phyloP scores from a whole-genome alignment of 768 basidiomycete genomes.

The Mycena latifolia region DNA sequence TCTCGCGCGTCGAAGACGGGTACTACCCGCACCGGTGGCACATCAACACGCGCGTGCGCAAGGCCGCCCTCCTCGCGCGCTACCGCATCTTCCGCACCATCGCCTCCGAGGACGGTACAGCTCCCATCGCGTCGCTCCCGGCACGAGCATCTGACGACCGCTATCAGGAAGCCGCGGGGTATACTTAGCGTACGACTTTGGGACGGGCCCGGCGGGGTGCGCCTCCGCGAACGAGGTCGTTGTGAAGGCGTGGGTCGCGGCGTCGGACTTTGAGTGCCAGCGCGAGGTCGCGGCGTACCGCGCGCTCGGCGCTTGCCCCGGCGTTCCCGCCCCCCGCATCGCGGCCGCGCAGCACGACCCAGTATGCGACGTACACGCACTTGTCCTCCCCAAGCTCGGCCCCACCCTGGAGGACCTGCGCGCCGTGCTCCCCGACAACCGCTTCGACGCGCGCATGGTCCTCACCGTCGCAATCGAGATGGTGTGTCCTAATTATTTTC shows the following conservation, averaged over 20 bases:
- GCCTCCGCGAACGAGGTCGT: constrained; percentile 37
- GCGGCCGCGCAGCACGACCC: constrained; percentile 32
- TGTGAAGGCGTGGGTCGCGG: constrained; percentile 44
- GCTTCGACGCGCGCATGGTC: constrained; percentile 41
- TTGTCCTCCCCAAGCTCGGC: constrained; percentile 45
- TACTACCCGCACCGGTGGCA: constrained; percentile 49
- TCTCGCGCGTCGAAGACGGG: constrained; percentile 40
- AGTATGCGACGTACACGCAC: constrained; percentile 38
- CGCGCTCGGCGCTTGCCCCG: constrained; percentile 30
- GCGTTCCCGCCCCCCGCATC: constrained; percentile 32
- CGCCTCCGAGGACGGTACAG: constrained; percentile 41
- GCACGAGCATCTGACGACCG: not conserved
- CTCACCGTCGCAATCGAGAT: constrained; percentile 45
- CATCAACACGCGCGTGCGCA: constrained; percentile 46
- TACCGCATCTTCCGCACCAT: constrained; percentile 46
- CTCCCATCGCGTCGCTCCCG: not conserved
- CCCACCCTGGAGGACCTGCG: constrained; percentile 43
- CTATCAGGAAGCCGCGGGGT: constrained; percentile 44
- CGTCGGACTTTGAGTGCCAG: constrained; percentile 43
- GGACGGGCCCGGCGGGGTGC: constrained; percentile 41
- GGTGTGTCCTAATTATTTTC: constrained; percentile 28
- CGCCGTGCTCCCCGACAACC: constrained; percentile 23
- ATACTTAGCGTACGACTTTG: constrained; percentile 45
- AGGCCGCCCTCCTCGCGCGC: constrained; percentile 37
- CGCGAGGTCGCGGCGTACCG: constrained; percentile 42